Conservation (phyloP, 164 flowering plant species). For the Berberis vulgaris region DNA sequence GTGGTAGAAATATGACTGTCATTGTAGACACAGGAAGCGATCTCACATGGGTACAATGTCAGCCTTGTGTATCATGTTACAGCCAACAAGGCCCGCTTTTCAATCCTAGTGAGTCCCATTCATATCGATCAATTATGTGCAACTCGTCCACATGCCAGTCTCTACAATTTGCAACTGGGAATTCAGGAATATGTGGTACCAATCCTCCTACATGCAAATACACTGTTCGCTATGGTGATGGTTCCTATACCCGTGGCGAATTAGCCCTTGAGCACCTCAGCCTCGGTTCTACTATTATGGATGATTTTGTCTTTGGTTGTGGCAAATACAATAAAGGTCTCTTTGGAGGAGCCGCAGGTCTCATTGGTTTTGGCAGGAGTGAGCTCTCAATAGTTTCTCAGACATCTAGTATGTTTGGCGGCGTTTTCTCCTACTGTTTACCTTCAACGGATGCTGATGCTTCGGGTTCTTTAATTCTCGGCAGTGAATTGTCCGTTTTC, state of each 20-base stretch:
- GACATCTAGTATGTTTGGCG: constrained; percentile 38
- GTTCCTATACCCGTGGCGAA: constrained; percentile 67
- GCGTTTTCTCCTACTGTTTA: constrained; percentile 81
- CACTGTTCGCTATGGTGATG: constrained; percentile 62
- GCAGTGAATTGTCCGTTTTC: constrained; percentile 35
- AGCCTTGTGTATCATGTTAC: constrained; percentile 65
- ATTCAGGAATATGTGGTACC: constrained; percentile 32
- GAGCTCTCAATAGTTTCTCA: constrained; percentile 60
- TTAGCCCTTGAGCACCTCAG: constrained; percentile 39
- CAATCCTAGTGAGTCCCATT: constrained; percentile 46
- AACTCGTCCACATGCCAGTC: constrained; percentile 49
- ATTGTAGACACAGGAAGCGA: constrained; percentile 91
- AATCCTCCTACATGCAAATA: constrained; percentile 40
- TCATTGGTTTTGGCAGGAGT: constrained; percentile 72
- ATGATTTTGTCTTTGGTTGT: constrained; percentile 65
- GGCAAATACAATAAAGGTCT: constrained; percentile 66
- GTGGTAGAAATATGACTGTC: constrained; percentile 43
- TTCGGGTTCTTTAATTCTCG: constrained; percentile 69
- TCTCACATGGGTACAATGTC: constrained; percentile 87
- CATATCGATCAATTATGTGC: constrained; percentile 47
- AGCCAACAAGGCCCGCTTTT: constrained; percentile 65
- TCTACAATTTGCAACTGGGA: constrained; percentile 45
- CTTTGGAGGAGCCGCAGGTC: constrained; percentile 69
- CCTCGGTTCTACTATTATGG: constrained; percentile 31
- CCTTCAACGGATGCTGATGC: constrained; percentile 40